These are phyloP conservation scores for Conticribra weissflogii DNA, from an alignment of 108 stramenopile genomes.

Conservation along the genomic window DNA sequence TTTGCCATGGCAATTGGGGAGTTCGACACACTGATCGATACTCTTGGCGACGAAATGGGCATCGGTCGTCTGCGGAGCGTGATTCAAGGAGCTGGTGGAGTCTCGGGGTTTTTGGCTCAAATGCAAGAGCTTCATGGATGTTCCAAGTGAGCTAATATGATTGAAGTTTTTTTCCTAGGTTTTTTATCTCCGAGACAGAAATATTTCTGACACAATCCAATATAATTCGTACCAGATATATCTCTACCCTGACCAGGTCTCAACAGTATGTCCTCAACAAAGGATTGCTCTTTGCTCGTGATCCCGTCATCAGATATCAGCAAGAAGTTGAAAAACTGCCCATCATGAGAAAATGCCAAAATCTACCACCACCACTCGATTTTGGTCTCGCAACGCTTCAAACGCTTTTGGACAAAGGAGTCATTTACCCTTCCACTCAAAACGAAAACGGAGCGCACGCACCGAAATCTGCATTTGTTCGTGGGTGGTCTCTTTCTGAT, in stretches of 20 bases:
- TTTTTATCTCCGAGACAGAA: too few species aligned
- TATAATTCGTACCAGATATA: constrained; percentile 30
- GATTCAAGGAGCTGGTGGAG: background rate
- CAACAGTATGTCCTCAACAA: constrained; percentile 60
- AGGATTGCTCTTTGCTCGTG: constrained; percentile 66
- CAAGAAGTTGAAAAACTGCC: constrained; percentile 28
- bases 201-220: too few species aligned
- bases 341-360: constrained; percentile 1
- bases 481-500: constrained; percentile 59
- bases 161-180: too few species aligned
- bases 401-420: constrained; percentile 49
- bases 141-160: background rate
- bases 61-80: constrained; percentile 5
- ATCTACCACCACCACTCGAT: constrained; percentile 32
- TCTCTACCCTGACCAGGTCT: constrained; percentile 56
- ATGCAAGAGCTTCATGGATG: constrained; percentile 25
- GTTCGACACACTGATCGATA: constrained; percentile 75
- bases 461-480: constrained; percentile 32
- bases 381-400: constrained; percentile 58
- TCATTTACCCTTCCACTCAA: constrained; percentile 33
- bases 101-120: constrained; percentile 4
- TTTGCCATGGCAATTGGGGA: constrained; percentile 59
- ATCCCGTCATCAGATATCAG: constrained; percentile 56
- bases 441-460: constrained; percentile 17
- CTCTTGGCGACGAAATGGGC: constrained; percentile 52